Evolutionary conservation across 768 basidiomycete species (phyloP).

Genomic region (Tricholoma hemisulphureum): DNA sequence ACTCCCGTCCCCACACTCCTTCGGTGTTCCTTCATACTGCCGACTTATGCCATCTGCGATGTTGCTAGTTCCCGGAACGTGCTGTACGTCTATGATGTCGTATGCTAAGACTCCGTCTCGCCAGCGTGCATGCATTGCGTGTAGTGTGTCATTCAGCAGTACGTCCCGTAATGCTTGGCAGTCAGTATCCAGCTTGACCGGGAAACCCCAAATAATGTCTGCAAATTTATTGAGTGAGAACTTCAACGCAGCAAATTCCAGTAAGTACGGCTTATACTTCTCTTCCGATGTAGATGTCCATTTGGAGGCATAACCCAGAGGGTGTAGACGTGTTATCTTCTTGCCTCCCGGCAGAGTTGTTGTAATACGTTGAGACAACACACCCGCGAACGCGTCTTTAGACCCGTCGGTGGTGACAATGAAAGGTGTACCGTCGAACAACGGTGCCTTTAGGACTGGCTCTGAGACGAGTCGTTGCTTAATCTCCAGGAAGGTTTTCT

Average conservation of each 20-base stretch:
- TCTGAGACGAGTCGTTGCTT: slow-evolving; percentile 24
- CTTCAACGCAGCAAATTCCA: too few relatives aligned
- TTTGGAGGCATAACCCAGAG: background rate
- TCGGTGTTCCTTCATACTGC: too few relatives aligned
- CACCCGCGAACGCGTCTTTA: background rate
- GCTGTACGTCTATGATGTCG: slow-evolving; percentile 23
- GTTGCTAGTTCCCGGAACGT: slow-evolving; percentile 22
- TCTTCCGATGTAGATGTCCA: slow-evolving; percentile 6
- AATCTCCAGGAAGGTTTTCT: slow-evolving; percentile 5
- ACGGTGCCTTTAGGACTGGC: slow-evolving; percentile 24
- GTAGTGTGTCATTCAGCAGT: slow-evolving; percentile 19
- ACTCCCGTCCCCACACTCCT: too few relatives aligned
- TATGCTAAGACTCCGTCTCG: slow-evolving; percentile 23
- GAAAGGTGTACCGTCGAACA: slow-evolving; percentile 28
- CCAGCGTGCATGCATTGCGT: slow-evolving; percentile 20
- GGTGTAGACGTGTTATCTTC: too few relatives aligned
- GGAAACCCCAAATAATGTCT: slow-evolving; percentile 17
- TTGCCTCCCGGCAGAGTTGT: too few relatives aligned
- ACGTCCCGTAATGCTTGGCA: too few relatives aligned
- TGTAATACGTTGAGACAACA: too few relatives aligned
- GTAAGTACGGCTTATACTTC: slow-evolving; percentile 39
- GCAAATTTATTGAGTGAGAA: slow-evolving; percentile 27
- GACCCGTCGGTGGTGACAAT: background rate
- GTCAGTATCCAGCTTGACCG: slow-evolving; percentile 32
- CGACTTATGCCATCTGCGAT: slow-evolving; percentile 30